These are phyloP conservation scores for Amanita jacksonii DNA, from an alignment of 768 basidiomycete species.

Conservation along the genomic window DNA sequence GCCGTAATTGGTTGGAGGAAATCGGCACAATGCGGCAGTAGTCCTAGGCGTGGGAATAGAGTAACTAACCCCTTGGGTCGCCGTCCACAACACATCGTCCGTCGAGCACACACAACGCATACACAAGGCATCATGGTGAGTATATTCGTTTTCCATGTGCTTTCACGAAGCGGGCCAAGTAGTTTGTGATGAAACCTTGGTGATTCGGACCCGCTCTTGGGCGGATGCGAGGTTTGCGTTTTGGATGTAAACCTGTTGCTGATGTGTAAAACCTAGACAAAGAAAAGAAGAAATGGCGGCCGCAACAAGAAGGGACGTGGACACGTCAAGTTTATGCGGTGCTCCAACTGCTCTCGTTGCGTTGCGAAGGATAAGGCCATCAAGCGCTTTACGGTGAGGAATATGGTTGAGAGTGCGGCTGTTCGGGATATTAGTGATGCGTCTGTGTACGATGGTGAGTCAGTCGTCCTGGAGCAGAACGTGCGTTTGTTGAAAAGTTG, in stretches of 20 bases:
- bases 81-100: constrained; percentile 27
- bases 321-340: constrained; percentile 89
- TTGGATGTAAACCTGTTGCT: constrained; percentile 24
- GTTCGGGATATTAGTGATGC: constrained; percentile 97
- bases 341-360: constrained; percentile 99
- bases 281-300: constrained; percentile 98
- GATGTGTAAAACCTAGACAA: constrained; percentile 50
- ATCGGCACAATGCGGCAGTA: no score
- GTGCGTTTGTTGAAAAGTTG: neutral
- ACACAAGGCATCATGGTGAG: constrained; percentile 34
- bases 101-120: constrained; percentile 25
- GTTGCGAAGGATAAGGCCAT: constrained; percentile 99
- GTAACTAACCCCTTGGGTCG: constrained; percentile 10
- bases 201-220: constrained; percentile 18
- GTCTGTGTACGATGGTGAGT: constrained; percentile 81
- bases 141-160: constrained; percentile 5
- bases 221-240: constrained; percentile 25
- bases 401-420: constrained; percentile 99
- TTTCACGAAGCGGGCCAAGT: neutral
- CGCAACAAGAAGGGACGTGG: constrained; percentile 99
- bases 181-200: constrained; percentile 11
- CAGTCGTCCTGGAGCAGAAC: neutral
- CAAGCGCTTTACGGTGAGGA: constrained; percentile 98
- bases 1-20: constrained; percentile 12
- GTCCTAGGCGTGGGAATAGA: constrained; percentile 23